Percentiles rank a stretch among this genome's conserved stretches.
phyloP scores from a whole-genome alignment of 352 stramenopile genomes.

The Stramenopiles sp. region DNA sequence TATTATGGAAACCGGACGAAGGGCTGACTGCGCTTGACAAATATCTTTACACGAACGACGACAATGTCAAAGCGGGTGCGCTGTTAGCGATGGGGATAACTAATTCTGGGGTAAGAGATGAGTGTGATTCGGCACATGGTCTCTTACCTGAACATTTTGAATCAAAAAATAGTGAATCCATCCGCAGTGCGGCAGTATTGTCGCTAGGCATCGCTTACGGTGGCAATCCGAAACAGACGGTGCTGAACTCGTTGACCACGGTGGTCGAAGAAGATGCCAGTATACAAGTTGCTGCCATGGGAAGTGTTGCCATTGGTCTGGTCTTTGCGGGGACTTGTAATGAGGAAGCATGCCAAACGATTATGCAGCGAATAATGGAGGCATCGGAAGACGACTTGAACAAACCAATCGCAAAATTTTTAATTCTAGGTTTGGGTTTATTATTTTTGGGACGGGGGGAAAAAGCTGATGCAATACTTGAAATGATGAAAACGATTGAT shows the following conservation, averaged over 20 bases:
- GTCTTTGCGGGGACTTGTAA: conserved; percentile 94
- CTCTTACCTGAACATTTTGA: conserved; percentile 92
- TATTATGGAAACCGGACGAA: conserved; percentile 99
- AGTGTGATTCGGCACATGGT: conserved; percentile 85
- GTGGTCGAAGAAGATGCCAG: conserved; percentile 40
- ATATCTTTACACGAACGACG: conserved; percentile 93
- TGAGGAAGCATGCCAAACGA: conserved; percentile 78
- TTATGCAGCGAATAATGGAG: conserved; percentile 95
- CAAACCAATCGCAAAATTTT: conserved; percentile 79
- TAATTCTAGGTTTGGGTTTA: conserved; percentile 87
- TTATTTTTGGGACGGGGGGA: conserved; percentile 89
- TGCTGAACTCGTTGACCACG: conserved; percentile 83
- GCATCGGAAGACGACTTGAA: conserved; percentile 87
- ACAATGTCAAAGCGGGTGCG: conserved; percentile 91
- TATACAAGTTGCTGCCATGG: conserved; percentile 50
- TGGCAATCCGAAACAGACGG: conserved; percentile 80
- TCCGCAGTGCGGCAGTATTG: conserved; percentile 79
- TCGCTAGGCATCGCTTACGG: conserved; percentile 95
- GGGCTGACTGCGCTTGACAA: conserved; percentile 97
- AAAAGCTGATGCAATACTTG: conserved; percentile 92
- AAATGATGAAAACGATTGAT: conserved; percentile 92
- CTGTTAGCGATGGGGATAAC: conserved; percentile 91
- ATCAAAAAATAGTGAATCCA: conserved; percentile 58
- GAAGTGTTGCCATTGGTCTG: conserved; percentile 85
- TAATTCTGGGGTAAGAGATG: conserved; percentile 58